phyloP scores from a whole-genome alignment of 192 early-diverging fungal species.

The Piromyces finnis region DNA sequence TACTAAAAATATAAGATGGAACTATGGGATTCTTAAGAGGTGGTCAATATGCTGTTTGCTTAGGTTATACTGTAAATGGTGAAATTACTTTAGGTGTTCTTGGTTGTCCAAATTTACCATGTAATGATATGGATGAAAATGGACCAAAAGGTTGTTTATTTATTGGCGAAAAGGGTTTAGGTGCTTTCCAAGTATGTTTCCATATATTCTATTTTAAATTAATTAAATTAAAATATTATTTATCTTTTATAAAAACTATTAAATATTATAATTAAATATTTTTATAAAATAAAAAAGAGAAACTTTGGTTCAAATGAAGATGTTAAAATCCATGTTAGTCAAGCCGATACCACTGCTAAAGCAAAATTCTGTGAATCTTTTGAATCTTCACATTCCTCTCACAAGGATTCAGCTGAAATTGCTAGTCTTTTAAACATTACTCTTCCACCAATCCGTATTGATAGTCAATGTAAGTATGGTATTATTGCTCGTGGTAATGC shows the following conservation, averaged over 20 bases:
- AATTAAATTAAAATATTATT: no score
- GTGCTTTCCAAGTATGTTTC: conserved; percentile 72
- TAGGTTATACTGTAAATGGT: conserved; percentile 79
- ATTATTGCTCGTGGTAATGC: conserved; percentile 82
- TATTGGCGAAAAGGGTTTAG: conserved; percentile 68
- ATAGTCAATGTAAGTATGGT: conserved; percentile 95
- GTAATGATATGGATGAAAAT: conserved; percentile 32
- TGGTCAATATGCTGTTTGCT: conserved; percentile 91
- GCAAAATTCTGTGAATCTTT: conserved; percentile 89
- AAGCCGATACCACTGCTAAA: conserved; percentile 25
- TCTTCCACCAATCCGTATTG: conserved; percentile 69
- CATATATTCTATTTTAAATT: no score
- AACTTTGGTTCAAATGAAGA: conserved; percentile 26
- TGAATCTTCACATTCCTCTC: conserved; percentile 77
- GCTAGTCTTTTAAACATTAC: conserved; percentile 59
- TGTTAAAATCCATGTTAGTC: conserved; percentile 37
- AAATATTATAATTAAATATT: no score
- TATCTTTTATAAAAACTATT: no score
- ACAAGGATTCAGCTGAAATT: conserved; percentile 61
- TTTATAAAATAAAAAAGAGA: conserved; percentile 21
- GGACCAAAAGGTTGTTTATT: conserved; percentile 51
- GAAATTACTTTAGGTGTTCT: conserved; percentile 75
- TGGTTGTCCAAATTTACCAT: conserved; percentile 64
- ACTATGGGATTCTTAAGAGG: conserved; percentile 96
- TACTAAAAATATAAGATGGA: conserved; percentile 59